A percentile compares a stretch with the other conserved stretches of the same genome.
These are phyloP conservation scores for Camellia lanceoleosa DNA, from an alignment of 148 eudicot species.

Conservation along the genomic window DNA sequence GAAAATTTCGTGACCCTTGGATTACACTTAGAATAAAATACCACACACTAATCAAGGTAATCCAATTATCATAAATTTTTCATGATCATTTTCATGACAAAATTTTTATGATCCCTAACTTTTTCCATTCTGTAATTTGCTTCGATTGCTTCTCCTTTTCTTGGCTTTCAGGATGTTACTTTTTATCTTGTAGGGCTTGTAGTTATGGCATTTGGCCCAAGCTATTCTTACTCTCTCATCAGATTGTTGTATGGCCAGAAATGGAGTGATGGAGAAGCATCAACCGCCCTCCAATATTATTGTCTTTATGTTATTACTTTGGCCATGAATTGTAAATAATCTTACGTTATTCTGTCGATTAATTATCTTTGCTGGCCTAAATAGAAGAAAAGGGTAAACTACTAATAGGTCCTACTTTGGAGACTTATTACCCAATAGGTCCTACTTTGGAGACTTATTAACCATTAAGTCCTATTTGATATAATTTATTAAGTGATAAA, in stretches of 20 bases:
- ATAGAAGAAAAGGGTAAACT: no score
- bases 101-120: no score
- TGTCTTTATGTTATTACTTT: constrained; percentile 68
- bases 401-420: no score
- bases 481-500: no score
- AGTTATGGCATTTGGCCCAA: constrained; percentile 88
- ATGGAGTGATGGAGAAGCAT: constrained; percentile 99
- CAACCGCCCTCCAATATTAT: constrained; percentile 75
- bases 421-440: no score
- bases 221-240: constrained; percentile 84
- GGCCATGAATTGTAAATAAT: constrained; percentile 77
- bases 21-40: no score
- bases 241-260: constrained; percentile 81
- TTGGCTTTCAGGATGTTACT: not conserved
- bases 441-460: no score
- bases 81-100: no score
- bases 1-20: no score
- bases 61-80: no score
- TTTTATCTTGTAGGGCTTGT: constrained; percentile 47
- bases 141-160: not conserved
- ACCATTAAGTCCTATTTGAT: no score
- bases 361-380: not conserved
- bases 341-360: not conserved
- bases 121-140: constrained; percentile 6
- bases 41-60: no score